These are phyloP conservation scores for Neurospora terricola DNA, from an alignment of 495 filamentous ascomycete genomes.

Conservation along the genomic window DNA sequence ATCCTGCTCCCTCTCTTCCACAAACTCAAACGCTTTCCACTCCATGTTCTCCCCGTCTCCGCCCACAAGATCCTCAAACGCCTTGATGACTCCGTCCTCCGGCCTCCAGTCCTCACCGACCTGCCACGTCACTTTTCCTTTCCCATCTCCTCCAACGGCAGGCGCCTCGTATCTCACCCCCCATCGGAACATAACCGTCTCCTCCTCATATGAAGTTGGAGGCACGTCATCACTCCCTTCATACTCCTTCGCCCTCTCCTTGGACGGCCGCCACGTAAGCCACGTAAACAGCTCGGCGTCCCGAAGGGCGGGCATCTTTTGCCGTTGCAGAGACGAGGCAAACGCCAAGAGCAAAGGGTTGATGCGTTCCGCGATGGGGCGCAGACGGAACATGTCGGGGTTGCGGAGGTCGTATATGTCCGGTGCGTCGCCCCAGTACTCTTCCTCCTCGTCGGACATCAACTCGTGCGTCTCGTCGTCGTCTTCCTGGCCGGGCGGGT, in stretches of 20 bases:
- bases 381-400: constrained; percentile 20
- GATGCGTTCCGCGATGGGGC: constrained; percentile 14
- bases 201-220: background rate
- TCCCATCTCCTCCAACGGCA: constrained; percentile 1
- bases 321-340: constrained; percentile 7
- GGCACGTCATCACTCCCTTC: constrained; percentile 3
- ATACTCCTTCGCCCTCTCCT: constrained; percentile 7
- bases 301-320: constrained; percentile 7
- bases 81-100: constrained; percentile 1
- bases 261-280: constrained; percentile 15
- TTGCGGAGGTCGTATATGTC: constrained; percentile 4
- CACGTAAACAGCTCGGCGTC: constrained; percentile 17
- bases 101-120: constrained; percentile 9
- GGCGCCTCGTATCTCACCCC: constrained; percentile 7
- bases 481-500: constrained; percentile 17
- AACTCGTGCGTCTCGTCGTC: constrained; percentile 14
- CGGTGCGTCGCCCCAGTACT: background rate
- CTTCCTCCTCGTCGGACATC: constrained; percentile 16
- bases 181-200: constrained; percentile 6
- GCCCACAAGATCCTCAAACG: constrained; percentile 7
- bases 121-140: constrained; percentile 11
- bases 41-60: constrained; percentile 3
- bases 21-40: background rate
- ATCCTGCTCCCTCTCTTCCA: background rate
- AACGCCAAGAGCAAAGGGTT: constrained; percentile 17